A percentile compares a stretch with the other conserved stretches of the same genome.
Conservation (phyloP, 371 early-diverging fungal species). For the Mortierella sp. region DNA sequence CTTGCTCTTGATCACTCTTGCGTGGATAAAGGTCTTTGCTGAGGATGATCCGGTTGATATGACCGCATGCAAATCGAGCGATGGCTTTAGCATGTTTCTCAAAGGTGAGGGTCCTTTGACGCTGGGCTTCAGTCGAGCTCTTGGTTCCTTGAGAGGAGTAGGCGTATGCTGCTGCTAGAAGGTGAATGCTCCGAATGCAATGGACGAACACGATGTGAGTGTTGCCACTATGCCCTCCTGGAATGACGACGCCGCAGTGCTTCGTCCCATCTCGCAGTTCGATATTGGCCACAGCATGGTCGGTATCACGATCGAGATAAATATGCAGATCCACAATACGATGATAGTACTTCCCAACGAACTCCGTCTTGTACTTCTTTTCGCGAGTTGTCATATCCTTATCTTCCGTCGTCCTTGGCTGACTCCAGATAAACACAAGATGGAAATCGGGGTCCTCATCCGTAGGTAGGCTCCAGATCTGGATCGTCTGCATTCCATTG, state of each 20-base stretch:
- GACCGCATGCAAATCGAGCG: constrained; percentile 24
- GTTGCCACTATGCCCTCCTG: constrained; percentile 17
- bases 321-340: constrained; percentile 11
- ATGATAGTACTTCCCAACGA: constrained; percentile 28
- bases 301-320: constrained; percentile 9
- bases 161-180: constrained; percentile 30
- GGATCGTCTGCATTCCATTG: constrained; percentile 38
- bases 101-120: constrained; percentile 10
- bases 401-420: constrained; percentile 16
- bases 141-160: constrained; percentile 17
- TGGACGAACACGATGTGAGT: constrained; percentile 12
- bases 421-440: constrained; percentile 44
- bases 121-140: constrained; percentile 1
- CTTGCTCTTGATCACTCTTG: not conserved
- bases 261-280: constrained; percentile 15
- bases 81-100: constrained; percentile 41
- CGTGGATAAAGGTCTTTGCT: not conserved
- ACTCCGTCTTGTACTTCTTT: not conserved
- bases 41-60: constrained; percentile 37
- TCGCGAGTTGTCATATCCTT: not conserved
- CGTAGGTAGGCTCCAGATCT: constrained; percentile 41
- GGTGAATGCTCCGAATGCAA: constrained; percentile 39
- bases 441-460: constrained; percentile 19
- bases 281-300: constrained; percentile 24
- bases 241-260: constrained; percentile 18